Percentiles rank a stretch among this genome's conserved stretches.
Conservation (phyloP, 257 asterid genomes). For the Petunia axillaris region DNA sequence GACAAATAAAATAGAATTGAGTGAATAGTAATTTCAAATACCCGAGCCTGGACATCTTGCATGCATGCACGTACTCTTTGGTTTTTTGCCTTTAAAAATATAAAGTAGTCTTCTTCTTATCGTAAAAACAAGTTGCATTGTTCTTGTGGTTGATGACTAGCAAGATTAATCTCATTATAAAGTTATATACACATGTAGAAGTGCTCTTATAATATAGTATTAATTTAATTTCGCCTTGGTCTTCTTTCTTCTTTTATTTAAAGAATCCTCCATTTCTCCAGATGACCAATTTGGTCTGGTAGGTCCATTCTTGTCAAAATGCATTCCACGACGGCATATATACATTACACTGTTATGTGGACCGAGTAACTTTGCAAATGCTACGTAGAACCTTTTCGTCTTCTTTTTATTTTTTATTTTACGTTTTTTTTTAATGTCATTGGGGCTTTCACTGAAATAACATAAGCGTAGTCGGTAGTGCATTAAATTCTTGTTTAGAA, state of each 20-base stretch:
- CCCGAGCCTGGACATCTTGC: not conserved
- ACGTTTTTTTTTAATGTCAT: not conserved
- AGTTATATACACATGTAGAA: not conserved
- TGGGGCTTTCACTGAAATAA: not conserved
- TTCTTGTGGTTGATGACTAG: slow-evolving; percentile 14
- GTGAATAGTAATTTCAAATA: too few relatives aligned
- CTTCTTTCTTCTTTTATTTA: not conserved
- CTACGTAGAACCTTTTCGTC: not conserved
- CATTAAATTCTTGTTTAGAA: not conserved
- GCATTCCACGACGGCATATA: slow-evolving; percentile 34
- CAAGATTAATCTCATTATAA: not conserved
- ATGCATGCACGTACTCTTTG: not conserved
- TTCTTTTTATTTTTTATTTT: not conserved
- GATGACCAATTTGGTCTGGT: slow-evolving; percentile 24
- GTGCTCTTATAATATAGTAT: not conserved
- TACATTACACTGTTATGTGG: not conserved
- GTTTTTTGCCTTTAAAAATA: not conserved
- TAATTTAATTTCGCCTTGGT: not conserved
- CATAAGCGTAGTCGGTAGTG: not conserved
- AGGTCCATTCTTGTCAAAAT: slow-evolving; percentile 3
- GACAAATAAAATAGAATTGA: too few relatives aligned
- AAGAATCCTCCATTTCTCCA: not conserved
- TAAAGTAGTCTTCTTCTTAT: slow-evolving; percentile 3
- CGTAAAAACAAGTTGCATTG: slow-evolving; percentile 18
- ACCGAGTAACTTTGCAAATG: not conserved